Evolutionary conservation across 768 basidiomycete genomes (phyloP), one percentile per base, ranked within the genome.

Genomic region (Hemileccinum rubropunctum): DNA sequence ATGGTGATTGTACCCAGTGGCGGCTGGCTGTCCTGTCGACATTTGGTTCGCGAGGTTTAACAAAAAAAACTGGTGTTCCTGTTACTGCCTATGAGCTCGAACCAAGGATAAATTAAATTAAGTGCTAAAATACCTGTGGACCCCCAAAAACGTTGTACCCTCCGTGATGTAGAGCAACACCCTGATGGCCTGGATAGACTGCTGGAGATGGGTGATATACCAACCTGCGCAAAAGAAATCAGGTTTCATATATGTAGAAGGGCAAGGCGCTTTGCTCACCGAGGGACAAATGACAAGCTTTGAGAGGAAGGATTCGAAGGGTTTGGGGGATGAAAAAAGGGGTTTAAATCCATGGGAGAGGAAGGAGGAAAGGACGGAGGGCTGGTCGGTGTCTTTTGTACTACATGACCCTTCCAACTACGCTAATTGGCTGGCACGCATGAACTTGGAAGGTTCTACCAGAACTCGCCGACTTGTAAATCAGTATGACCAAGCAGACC

Each of bases 371-470:
- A 33, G 27, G 3, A 10, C 0, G 4, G 8, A 2, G 10, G 4
- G 6, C n/a, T n/a, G n/a, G n/a, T n/a, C n/a, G n/a, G n/a, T n/a
- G 10, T 4, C 13, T 41, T 57, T 55, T 51, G 17, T 46, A 35
- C 2, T 17, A 7, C 10, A 33, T 2, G 33, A 41, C 8, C 47
- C 34, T 39, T 30, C 56, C 56, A 58, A 57, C 55, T 36, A 39
- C 34, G 28, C 30, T 38, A 52, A 26, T 8, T 46, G 56, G 50
- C 30, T 2, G 23, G 33, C 4, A 15, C 6, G 13, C 21, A 10
- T 47, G 18, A 34, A 28, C 10, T 27, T 3, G 18, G 47, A 48
- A 46, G 1, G 2, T 52, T 57, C 56, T 4, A 21, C 8, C 3
- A 18, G 48, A 52, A 43, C 1, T 1, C n/a, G n/a, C 40, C 41